phyloP scores from a whole-genome alignment of 768 basidiomycete species.

The Lactifluus piperatus region DNA sequence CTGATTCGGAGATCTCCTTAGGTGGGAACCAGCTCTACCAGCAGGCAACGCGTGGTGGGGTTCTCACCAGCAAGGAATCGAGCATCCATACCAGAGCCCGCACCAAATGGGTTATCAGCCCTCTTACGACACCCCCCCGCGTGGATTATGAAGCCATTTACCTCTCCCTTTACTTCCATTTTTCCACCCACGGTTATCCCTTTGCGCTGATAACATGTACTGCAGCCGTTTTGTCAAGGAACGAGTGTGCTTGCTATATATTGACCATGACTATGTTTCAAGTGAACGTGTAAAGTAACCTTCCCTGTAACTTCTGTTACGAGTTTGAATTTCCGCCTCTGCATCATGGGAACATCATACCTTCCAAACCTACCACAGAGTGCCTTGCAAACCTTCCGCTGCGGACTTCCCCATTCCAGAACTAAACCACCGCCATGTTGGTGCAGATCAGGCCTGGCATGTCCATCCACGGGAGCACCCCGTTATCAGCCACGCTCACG shows the following conservation, averaged over 20 bases:
- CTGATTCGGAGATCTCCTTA: neutral
- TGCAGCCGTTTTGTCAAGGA: neutral
- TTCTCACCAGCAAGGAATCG: constrained; percentile 23
- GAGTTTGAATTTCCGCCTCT: neutral
- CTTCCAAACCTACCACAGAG: neutral
- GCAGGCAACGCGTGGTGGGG: constrained; percentile 4
- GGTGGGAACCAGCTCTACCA: constrained; percentile 23
- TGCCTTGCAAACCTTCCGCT: neutral
- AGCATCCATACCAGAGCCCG: constrained; percentile 29
- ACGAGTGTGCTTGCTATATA: neutral
- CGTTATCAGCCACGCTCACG: constrained; percentile 36
- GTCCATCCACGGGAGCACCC: constrained; percentile 21
- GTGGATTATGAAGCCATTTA: neutral
- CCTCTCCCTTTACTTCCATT: constrained; percentile 7
- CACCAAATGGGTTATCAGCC: constrained; percentile 31
- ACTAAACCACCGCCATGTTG: constrained; percentile 15
- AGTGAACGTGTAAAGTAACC: neutral
- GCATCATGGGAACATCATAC: neutral
- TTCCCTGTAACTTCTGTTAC: neutral
- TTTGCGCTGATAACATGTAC: neutral
- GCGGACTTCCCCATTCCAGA: neutral
- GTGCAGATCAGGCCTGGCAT: constrained; percentile 21
- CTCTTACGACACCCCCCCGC: constrained; percentile 13
- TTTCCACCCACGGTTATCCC: neutral
- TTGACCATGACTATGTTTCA: neutral